phyloP scores from a whole-genome alignment of 164 flowering plant species.

The Litsea cubeba region DNA sequence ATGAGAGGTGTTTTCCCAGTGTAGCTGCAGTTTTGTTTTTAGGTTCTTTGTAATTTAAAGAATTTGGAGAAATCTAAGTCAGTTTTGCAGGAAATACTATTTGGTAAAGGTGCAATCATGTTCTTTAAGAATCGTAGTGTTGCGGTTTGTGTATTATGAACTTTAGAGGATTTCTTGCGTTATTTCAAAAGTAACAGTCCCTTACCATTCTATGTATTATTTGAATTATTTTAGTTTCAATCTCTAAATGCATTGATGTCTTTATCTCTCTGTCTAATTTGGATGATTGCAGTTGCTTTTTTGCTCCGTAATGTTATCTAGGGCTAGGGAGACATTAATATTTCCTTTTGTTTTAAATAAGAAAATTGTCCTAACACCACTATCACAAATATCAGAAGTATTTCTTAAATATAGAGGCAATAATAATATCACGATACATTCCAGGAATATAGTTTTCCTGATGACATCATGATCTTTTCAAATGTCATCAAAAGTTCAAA shows the following conservation, averaged over 20 bases:
- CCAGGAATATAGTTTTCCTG: too few species aligned
- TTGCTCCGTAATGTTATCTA: too few species aligned
- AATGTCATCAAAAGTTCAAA: too few species aligned
- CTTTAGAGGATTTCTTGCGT: conserved; percentile 22
- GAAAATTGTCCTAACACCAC: too few species aligned
- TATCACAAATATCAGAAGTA: too few species aligned
- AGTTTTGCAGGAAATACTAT: conserved; percentile 78
- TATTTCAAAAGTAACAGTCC: conserved; percentile 21
- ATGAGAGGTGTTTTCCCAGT: conserved; percentile 35
- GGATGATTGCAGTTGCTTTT: too few species aligned
- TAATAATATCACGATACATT: too few species aligned
- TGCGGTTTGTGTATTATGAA: conserved; percentile 27
- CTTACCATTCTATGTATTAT: conserved; percentile 9
- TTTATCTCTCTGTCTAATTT: background rate
- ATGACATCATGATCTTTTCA: too few species aligned
- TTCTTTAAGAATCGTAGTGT: conserved; percentile 20
- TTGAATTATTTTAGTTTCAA: conserved; percentile 6
- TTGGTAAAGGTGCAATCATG: conserved; percentile 21
- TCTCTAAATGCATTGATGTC: background rate
- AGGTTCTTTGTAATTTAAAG: conserved; percentile 49
- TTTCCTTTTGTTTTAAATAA: too few species aligned
- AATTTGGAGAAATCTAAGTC: conserved; percentile 42
- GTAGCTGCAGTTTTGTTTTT: conserved; percentile 32
- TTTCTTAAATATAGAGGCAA: too few species aligned
- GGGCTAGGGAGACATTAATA: too few species aligned